Base-by-base conservation (phyloP, 768 basidiomycete genomes). In the Russula virescens region DNA sequence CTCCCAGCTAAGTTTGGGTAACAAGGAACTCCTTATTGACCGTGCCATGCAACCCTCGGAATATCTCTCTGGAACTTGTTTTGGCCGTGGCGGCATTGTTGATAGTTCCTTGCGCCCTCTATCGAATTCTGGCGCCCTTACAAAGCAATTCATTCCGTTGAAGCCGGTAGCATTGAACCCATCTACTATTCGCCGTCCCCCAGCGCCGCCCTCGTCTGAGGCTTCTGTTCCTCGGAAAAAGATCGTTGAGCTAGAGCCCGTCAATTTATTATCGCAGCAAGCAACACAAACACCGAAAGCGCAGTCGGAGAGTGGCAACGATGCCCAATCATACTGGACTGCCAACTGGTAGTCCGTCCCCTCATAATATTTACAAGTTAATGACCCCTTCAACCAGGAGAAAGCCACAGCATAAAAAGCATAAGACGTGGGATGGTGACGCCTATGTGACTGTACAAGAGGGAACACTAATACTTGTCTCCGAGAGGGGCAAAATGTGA, bases 341-440 rank as follows among this genome's bases (percentile, higher is more conserved):
- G 88, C 80, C 18, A 87, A 87, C 69, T 89, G 89, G 88, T 87
- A 65, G 75, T 60, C 23, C 53, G 47, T 6, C 21, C 48, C 10
- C 49, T 64, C 45, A 18, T 3, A 31, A 46, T n/a, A 23, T 31
- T 28, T n/a, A 31, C 0, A 14, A 18, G 25, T n/a, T 68, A 50
- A 60, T 57, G 5, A 43, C 46, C 54, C 42, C 53, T 57, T 49
- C 52, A 43, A 26, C 6, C 60, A 91, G 91, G 90, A 81, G 91
- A 42, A 89, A 86, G 68, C 82, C 78, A 14, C 75, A 82, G 56
- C 83, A 86, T 69, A 89, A 80, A 76, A 94, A 94, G 73, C 82
- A 91, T 68, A 89, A 89, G 70, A 89, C 86, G 0, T 94, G 94
- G 92, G 91, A 94, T 60, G 91, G 87, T 2, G 90, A 87, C 64